A percentile compares a stretch with the other conserved stretches of the same genome.
Evolutionary conservation across 805 yeast species (phyloP).

Genomic region (Phaffomyces thermotolerans): DNA sequence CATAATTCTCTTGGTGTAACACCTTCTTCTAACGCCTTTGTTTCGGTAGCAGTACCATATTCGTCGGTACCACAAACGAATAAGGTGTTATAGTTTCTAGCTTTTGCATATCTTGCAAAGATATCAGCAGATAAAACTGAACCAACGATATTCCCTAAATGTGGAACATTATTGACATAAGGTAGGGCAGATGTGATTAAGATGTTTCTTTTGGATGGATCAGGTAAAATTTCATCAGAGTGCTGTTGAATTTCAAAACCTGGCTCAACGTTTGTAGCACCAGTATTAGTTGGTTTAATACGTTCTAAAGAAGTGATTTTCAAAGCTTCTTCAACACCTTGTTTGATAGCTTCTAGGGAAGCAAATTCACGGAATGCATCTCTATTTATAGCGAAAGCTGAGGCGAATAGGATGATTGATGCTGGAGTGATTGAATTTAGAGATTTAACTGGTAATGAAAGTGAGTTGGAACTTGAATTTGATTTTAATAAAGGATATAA

Average conservation of each 20-base stretch:
- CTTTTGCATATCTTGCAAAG: slow-evolving; percentile 81
- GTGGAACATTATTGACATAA: slow-evolving; percentile 97
- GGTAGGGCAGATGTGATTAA: slow-evolving; percentile 95
- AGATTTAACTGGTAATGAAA: slow-evolving; percentile 8
- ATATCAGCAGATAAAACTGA: slow-evolving; percentile 93
- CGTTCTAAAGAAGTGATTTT: slow-evolving; percentile 38
- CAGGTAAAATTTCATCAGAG: slow-evolving; percentile 47
- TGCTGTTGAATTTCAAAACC: slow-evolving; percentile 22
- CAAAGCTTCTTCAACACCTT: slow-evolving; percentile 41
- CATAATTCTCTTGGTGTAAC: slow-evolving; percentile 85
- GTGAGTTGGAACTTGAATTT: slow-evolving; percentile 18
- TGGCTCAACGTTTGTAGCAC: slow-evolving; percentile 24
- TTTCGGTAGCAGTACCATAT: slow-evolving; percentile 99
- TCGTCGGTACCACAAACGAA: slow-evolving; percentile 97
- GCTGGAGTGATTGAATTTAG: slow-evolving; percentile 35
- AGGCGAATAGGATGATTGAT: slow-evolving; percentile 52
- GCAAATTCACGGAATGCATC: slow-evolving; percentile 22
- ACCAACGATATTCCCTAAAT: slow-evolving; percentile 94
- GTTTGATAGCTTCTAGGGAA: slow-evolving; percentile 30
- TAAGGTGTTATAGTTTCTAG: slow-evolving; percentile 80
- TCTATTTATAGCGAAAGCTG: slow-evolving; percentile 40
- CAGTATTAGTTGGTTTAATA: slow-evolving; percentile 35
- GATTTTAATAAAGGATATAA: slow-evolving; percentile 32
- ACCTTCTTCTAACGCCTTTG: slow-evolving; percentile 92
- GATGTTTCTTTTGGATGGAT: slow-evolving; percentile 58